Evolutionary conservation across 192 early-diverging fungal species (phyloP), one percentile per base, ranked within the genome.

Genomic region (Coemansia sp.): DNA sequence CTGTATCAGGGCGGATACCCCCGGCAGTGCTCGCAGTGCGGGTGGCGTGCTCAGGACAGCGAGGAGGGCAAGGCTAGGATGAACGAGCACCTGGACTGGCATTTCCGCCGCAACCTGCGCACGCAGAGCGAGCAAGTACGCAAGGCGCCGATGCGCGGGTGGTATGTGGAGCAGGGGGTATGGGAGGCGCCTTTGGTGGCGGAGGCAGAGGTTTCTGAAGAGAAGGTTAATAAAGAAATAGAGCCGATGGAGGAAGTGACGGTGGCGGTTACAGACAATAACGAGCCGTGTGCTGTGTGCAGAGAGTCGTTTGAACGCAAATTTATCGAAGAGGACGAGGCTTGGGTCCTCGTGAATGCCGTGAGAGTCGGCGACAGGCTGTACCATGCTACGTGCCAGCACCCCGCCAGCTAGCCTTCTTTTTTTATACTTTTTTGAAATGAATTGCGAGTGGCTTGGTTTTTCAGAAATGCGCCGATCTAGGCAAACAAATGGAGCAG

Each of bases 31-130:
- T 88, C 90, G 50, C 96, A 99, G 82, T 99, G 96, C 74, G 96
- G 93, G 0, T 87, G 88, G 70, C 89, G 96, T 21, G 94, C 88
- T 48, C 73, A 85, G 3, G 86, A 86, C 35, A 82, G 85, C 8
- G 86, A 83, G 14, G 83, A 83, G 38, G 93, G 92, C 2, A 82
- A 88, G 63, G 78, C 80, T 23, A 88, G 89, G 62, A 91, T 95
- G 86, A 85, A 88, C 59, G 80, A 85, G 40, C 96, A 99, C 75
- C 60, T 99, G 34, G 95, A 99, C 66, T 95, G 93, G 88, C 96
- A 99, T 79, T 99, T 97, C 76, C 85, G 96, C 34, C 93, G 95
- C 77, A 99, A 99, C 74, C 82, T 91, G 51, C 86, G 93, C 34
- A 73, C 62, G 43, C 77, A 90, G 62, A 90, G 91, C 73, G 93